Conservation (phyloP, 345 rosid species). For the Heritiera fomes region DNA sequence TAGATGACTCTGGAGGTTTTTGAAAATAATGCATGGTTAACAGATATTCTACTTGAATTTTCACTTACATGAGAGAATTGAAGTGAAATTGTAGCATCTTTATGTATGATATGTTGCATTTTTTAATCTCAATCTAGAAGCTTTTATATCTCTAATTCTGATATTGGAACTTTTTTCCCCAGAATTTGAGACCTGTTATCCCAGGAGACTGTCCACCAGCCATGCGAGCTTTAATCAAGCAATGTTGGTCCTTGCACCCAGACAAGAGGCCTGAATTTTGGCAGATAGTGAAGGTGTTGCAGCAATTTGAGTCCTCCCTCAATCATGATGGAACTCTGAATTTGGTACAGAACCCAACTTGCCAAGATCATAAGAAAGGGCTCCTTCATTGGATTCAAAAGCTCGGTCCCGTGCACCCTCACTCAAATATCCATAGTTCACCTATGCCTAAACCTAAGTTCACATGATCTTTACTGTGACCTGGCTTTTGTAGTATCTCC, state of each 20-base stretch:
- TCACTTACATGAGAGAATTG: neutral
- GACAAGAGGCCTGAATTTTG: conserved; percentile 94
- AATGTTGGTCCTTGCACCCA: conserved; percentile 85
- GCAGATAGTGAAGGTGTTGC: conserved; percentile 88
- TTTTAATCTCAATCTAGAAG: neutral
- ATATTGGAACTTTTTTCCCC: conserved; percentile 8
- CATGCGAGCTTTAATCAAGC: conserved; percentile 86
- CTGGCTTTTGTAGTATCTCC: conserved; percentile 37
- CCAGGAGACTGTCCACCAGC: conserved; percentile 71
- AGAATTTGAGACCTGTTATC: conserved; percentile 83
- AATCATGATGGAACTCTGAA: conserved; percentile 67
- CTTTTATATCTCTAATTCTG: conserved; percentile 4
- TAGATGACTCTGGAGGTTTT: neutral
- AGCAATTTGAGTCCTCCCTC: conserved; percentile 67
- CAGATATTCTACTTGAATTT: neutral
- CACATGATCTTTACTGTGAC: conserved; percentile 35
- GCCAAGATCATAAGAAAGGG: conserved; percentile 79
- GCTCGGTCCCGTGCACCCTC: conserved; percentile 64
- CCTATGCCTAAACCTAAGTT: conserved; percentile 65
- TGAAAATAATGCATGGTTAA: neutral
- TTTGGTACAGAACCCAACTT: conserved; percentile 42
- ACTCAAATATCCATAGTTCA: conserved; percentile 20
- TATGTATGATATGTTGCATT: neutral
- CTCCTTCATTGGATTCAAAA: conserved; percentile 83
- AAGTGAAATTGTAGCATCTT: neutral